phyloP scores from a whole-genome alignment of 73 alveolate species.

The Durusdinium trenchii region DNA sequence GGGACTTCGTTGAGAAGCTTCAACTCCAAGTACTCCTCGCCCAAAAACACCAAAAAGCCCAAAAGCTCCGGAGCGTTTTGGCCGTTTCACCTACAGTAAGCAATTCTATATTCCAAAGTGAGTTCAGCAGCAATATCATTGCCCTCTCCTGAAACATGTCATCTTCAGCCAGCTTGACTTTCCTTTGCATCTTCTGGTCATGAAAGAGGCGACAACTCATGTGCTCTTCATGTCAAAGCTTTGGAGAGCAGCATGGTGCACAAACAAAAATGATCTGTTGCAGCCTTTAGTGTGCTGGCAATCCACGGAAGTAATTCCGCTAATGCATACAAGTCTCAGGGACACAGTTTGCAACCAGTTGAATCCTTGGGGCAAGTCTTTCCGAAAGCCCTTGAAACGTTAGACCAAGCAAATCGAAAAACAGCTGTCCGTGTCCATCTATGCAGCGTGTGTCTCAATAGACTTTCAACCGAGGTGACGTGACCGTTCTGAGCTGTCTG shows the following conservation, averaged over 20 bases:
- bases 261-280: too few relatives aligned
- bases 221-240: too few relatives aligned
- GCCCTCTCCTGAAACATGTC: constrained; percentile 66
- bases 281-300: not conserved
- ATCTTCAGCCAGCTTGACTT: constrained; percentile 61
- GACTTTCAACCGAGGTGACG: too few relatives aligned
- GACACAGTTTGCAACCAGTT: constrained; percentile 67
- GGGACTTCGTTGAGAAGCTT: constrained; percentile 46
- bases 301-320: not conserved
- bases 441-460: too few relatives aligned
- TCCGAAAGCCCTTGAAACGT: too few relatives aligned
- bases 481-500: too few relatives aligned
- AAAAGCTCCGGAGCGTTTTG: not conserved
- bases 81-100: too few relatives aligned
- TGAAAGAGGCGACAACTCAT: not conserved
- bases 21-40: constrained; percentile 73
- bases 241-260: too few relatives aligned
- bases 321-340: not conserved
- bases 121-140: not conserved
- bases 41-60: too few relatives aligned
- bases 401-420: too few relatives aligned
- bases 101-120: not conserved
- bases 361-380: constrained; percentile 68
- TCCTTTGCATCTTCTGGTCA: not conserved
- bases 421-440: too few relatives aligned